Percentiles rank a stretch among this genome's conserved stretches.
phyloP scores from a whole-genome alignment of 805 yeast genomes.

The Priceomyces medius region DNA sequence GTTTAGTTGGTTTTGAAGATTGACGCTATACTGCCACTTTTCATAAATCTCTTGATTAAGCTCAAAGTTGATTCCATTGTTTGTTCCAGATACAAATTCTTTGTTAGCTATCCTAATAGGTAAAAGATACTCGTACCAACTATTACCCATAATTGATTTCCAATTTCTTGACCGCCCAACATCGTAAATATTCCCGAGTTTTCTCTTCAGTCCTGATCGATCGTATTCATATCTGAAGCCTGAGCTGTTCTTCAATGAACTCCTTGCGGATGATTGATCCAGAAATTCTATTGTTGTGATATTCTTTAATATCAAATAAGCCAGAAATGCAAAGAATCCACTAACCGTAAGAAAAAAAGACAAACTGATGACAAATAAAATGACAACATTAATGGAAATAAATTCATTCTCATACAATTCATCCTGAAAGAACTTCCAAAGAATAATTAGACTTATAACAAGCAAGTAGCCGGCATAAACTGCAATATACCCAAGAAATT shows the following conservation, averaged over 20 bases:
- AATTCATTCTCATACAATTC: slow-evolving; percentile 42
- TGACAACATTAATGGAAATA: slow-evolving; percentile 54
- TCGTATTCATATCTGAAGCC: slow-evolving; percentile 34
- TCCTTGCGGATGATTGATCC: slow-evolving; percentile 45
- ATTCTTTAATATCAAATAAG: slow-evolving; percentile 61
- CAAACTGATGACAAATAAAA: slow-evolving; percentile 58
- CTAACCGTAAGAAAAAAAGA: slow-evolving; percentile 49
- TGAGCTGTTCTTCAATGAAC: slow-evolving; percentile 20
- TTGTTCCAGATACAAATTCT: slow-evolving; percentile 16
- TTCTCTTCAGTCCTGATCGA: slow-evolving; percentile 38
- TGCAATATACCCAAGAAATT: slow-evolving; percentile 59
- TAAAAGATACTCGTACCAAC: slow-evolving; percentile 65
- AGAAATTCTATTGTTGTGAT: slow-evolving; percentile 80
- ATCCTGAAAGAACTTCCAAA: slow-evolving; percentile 49
- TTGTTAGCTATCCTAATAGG: slow-evolving; percentile 44
- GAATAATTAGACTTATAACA: slow-evolving; percentile 34
- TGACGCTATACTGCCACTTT: slow-evolving; percentile 39
- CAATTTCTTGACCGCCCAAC: slow-evolving; percentile 66
- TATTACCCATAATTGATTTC: slow-evolving; percentile 69
- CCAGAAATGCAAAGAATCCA: slow-evolving; percentile 53
- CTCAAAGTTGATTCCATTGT: slow-evolving; percentile 53
- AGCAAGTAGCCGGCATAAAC: slow-evolving; percentile 46
- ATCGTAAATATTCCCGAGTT: slow-evolving; percentile 70
- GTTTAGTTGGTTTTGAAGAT: slow-evolving; percentile 46
- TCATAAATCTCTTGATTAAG: slow-evolving; percentile 44